phyloP scores from a whole-genome alignment of 345 rosid genomes.

The Balakata baccata region DNA sequence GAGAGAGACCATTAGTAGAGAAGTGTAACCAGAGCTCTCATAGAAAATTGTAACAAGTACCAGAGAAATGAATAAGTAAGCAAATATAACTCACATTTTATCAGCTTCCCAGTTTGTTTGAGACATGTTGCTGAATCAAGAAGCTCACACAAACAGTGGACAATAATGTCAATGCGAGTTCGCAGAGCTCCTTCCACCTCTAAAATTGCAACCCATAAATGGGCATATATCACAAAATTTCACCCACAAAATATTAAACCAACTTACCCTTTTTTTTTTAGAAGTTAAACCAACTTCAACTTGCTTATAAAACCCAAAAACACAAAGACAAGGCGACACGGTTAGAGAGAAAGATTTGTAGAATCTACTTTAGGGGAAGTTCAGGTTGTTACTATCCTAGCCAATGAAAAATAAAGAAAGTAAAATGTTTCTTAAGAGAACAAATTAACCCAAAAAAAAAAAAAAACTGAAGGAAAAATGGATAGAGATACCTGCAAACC shows the following conservation, averaged over 20 bases:
- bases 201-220: slow-evolving; percentile 16
- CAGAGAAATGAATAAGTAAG: slow-evolving; percentile 6
- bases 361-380: slow-evolving; percentile 10
- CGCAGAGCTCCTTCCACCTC: slow-evolving; percentile 8
- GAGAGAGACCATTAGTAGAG: neutral
- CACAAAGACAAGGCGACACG: neutral
- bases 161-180: slow-evolving; percentile 2
- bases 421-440: neutral
- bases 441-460: no score
- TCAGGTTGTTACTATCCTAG: slow-evolving; percentile 9
- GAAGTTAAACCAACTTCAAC: no score
- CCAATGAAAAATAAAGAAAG: neutral
- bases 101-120: slow-evolving; percentile 99
- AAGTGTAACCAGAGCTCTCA: slow-evolving; percentile 20
- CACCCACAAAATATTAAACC: neutral
- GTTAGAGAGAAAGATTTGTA: no score
- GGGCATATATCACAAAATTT: neutral
- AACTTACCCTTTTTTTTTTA: no score
- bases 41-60: neutral
- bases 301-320: slow-evolving; percentile 15
- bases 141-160: slow-evolving; percentile 5
- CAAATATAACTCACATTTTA: slow-evolving; percentile 69
- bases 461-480: slow-evolving; percentile 7
- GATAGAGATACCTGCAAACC: slow-evolving; percentile 17
- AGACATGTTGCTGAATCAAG: slow-evolving; percentile 42